Evolutionary conservation across 257 asterid species (phyloP).

Genomic region (Plectranthus barbatus): DNA sequence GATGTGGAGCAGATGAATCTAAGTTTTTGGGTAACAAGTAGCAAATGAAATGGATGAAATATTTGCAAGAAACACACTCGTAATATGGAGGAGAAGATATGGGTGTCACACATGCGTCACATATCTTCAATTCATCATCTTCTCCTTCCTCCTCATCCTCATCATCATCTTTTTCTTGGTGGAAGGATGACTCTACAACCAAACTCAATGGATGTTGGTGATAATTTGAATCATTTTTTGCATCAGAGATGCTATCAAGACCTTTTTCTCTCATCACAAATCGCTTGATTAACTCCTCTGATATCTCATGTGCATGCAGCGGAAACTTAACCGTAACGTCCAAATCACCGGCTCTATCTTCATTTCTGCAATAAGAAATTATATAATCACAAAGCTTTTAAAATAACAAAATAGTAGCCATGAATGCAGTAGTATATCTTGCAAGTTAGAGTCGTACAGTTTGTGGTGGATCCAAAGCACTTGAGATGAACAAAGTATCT

Average conservation of each 20-base stretch:
- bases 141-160: background rate
- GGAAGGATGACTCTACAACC: background rate
- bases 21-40: background rate
- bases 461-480: background rate
- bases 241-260: background rate
- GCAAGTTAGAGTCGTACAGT: background rate
- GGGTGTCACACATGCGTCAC: background rate
- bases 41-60: background rate
- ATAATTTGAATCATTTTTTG: background rate
- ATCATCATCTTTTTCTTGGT: background rate
- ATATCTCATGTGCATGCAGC: background rate
- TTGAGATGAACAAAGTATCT: background rate
- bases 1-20: background rate
- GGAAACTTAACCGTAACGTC: conserved; percentile 1
- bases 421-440: background rate
- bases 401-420: no score
- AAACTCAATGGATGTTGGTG: conserved; percentile 1
- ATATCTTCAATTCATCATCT: background rate
- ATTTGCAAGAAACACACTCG: background rate
- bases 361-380: background rate
- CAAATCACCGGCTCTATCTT: background rate
- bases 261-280: conserved; percentile 3
- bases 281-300: background rate
- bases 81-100: conserved; percentile 4
- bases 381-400: no score